Evolutionary conservation across 805 yeast species (phyloP), one percentile per base, ranked within the genome.

Genomic region (Maudiozyma barnettii): DNA sequence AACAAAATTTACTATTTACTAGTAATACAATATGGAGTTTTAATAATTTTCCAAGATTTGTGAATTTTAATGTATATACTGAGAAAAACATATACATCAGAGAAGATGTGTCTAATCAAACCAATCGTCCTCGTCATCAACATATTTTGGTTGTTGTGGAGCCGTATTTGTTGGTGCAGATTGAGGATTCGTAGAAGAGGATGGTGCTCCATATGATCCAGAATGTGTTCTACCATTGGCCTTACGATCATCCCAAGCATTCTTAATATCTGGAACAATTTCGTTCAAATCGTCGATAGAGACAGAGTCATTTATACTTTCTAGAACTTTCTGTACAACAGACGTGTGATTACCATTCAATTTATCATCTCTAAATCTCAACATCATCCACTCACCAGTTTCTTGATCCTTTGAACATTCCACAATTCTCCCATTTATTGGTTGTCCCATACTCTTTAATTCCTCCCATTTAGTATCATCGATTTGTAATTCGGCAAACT

Each of bases 331-430:
- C 50, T 79, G 79, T 5, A 90, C 96, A 21, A 86, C 89, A 12
- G 80, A 71, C 14, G 80, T 65, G 64, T 88, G 95, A 64, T 93
- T 93, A 8, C 95, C 98, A 59, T 85, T 82, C 16, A 76, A 66
- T 61, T 93, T 93, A 65, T 93, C 99, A 67, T 93, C 96, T 61
- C 99, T 75, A 65, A 91, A 93, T 50, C 99, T 73, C 48, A 91
- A 64, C 70, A 86, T 73, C 50, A 79, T 78, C 99, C 99, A 93
- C 41, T 74, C 76, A 3, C 83, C 82, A 19, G 67, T 67, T 42
- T 75, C 73, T 21, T 70, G 68, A 51, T 81, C 84, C 60, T 81
- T 77, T 46, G 84, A 74, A 52, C 93, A 88, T 65, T 93, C 99
- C 1, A 82, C 90, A 29, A 95, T 79, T 51, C 98, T 73, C 20